Evolutionary conservation across 805 yeast species (phyloP).

Genomic region (Candida ortonii): DNA sequence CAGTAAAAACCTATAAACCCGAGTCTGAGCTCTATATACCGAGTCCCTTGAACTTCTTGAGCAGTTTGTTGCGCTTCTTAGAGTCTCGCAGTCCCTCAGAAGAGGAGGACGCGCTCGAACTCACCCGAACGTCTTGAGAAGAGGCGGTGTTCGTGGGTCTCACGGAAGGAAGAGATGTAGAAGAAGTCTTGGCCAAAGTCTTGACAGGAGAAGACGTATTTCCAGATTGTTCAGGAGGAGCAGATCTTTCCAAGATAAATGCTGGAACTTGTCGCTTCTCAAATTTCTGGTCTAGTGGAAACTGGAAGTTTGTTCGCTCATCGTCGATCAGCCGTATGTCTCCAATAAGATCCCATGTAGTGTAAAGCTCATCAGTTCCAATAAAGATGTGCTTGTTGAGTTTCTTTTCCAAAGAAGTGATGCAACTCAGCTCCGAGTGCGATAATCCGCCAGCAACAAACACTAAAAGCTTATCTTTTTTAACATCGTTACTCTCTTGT

Average conservation of each 20-base stretch:
- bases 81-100: slow-evolving; percentile 10
- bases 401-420: slow-evolving; percentile 62
- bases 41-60: slow-evolving; percentile 24
- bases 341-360: slow-evolving; percentile 35
- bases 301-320: slow-evolving; percentile 21
- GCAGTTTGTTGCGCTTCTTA: slow-evolving; percentile 22
- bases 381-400: slow-evolving; percentile 71
- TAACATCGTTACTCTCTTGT: slow-evolving; percentile 18
- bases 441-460: slow-evolving; percentile 91
- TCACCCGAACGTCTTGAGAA: too few relatives aligned
- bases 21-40: slow-evolving; percentile 13
- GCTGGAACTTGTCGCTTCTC: slow-evolving; percentile 21
- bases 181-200: too few relatives aligned
- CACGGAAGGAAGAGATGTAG: too few relatives aligned
- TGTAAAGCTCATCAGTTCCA: slow-evolving; percentile 75
- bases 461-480: slow-evolving; percentile 68
- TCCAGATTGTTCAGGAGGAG: slow-evolving; percentile 1
- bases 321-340: slow-evolving; percentile 31
- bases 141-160: too few relatives aligned
- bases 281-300: slow-evolving; percentile 24
- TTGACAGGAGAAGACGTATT: slow-evolving; percentile 1
- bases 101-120: slow-evolving; percentile 7
- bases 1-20: too few relatives aligned
- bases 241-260: slow-evolving; percentile 21
- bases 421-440: slow-evolving; percentile 72